These are phyloP conservation scores for Cutaneotrichosporon spelunceum DNA, from an alignment of 1,284 basidiomycete species.

Conservation along the genomic window DNA sequence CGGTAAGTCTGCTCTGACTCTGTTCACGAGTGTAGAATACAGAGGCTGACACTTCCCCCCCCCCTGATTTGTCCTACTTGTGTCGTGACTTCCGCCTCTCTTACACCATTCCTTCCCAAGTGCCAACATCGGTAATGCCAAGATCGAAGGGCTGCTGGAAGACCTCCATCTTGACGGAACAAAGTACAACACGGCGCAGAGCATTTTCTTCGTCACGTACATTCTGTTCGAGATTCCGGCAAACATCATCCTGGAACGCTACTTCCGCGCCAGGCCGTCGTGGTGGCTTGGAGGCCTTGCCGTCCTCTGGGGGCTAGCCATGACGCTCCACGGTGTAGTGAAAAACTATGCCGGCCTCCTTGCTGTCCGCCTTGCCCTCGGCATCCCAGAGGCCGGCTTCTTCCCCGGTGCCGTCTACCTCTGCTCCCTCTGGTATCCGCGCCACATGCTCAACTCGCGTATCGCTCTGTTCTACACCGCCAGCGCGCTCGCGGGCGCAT, in stretches of 20 bases:
- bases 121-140: conserved; percentile 29
- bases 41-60: not conserved
- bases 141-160: conserved; percentile 18
- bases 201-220: conserved; percentile 42
- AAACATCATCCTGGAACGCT: conserved; percentile 22
- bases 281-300: conserved; percentile 16
- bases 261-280: conserved; percentile 23
- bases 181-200: conserved; percentile 33
- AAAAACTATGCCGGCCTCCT: conserved; percentile 2
- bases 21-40: not conserved
- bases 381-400: conserved; percentile 34
- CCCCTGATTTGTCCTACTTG: not conserved
- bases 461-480: conserved; percentile 15
- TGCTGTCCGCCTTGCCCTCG: conserved; percentile 23
- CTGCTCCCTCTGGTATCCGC: conserved; percentile 24
- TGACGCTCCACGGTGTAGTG: conserved; percentile 16
- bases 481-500: conserved; percentile 25
- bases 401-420: conserved; percentile 35
- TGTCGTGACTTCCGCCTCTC: too few relatives aligned
- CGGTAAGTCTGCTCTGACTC: conserved; percentile 55
- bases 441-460: conserved; percentile 34
- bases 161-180: conserved; percentile 22
- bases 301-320: conserved; percentile 6
- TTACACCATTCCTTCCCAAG: not conserved
- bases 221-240: conserved; percentile 41